A percentile compares a stretch with the other conserved stretches of the same genome.
Evolutionary conservation across 2,329 filamentous ascomycete species (phyloP).

Genomic region (Aureobasidium pullulans): DNA sequence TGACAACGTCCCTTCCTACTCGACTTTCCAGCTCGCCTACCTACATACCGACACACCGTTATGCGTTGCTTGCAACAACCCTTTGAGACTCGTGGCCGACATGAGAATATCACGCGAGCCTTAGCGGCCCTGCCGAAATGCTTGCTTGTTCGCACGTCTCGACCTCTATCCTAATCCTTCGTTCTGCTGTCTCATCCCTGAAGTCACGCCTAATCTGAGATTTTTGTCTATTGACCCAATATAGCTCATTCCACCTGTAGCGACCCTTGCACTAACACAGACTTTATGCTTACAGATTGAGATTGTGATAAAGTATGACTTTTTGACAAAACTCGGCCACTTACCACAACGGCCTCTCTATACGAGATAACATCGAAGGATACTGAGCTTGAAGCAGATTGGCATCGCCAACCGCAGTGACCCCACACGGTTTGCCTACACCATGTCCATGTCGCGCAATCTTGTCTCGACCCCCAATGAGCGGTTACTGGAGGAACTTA

Average conservation of each 20-base stretch:
- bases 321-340: neutral
- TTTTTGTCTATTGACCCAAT: neutral
- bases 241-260: neutral
- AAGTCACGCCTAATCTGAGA: neutral
- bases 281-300: neutral
- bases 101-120: neutral
- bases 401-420: conserved; percentile 5
- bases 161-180: neutral
- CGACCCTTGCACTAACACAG: neutral
- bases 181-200: conserved; percentile 4
- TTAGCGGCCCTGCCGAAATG: neutral
- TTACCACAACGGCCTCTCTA: neutral
- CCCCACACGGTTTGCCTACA: neutral
- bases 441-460: neutral
- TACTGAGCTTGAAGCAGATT: conserved; percentile 5
- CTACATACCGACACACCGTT: neutral
- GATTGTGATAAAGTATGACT: neutral
- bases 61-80: neutral
- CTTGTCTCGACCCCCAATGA: neutral
- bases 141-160: neutral
- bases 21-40: neutral
- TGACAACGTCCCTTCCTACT: neutral
- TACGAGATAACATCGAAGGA: conserved; percentile 3
- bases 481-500: conserved; percentile 3
- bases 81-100: neutral